Percentiles rank a stretch among this genome's conserved stretches.
These are phyloP conservation scores for Saccharomycopsis oosterbeekiorum DNA, from an alignment of 805 yeast species.

Conservation along the genomic window DNA sequence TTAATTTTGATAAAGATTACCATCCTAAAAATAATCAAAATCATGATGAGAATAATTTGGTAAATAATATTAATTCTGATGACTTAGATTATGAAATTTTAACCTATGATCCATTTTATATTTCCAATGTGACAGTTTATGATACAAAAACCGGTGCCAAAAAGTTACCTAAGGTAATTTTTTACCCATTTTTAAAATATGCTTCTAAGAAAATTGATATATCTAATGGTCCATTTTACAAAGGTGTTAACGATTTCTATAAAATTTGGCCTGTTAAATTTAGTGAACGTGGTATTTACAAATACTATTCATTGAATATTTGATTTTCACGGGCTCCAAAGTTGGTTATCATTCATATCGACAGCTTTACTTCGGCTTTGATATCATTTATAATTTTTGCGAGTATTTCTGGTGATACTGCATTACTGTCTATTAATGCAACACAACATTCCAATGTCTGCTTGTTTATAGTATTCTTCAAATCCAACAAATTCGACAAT, in stretches of 20 bases:
- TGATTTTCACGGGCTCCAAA: background rate
- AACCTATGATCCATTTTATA: constrained; percentile 16
- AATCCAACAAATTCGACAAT: background rate
- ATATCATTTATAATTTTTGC: background rate
- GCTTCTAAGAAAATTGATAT: constrained; percentile 46
- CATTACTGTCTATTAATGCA: background rate
- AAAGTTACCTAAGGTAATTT: constrained; percentile 34
- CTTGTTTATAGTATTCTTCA: background rate
- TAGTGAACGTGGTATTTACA: constrained; percentile 42
- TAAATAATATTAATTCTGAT: background rate
- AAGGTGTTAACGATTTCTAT: constrained; percentile 26
- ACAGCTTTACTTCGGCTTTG: background rate
- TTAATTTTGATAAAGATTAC: constrained; percentile 28
- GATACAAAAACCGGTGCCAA: constrained; percentile 47
- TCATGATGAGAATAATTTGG: constrained; percentile 27
- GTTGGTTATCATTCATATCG: background rate
- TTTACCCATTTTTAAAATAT: constrained; percentile 42
- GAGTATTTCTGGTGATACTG: background rate
- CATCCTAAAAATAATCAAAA: constrained; percentile 19
- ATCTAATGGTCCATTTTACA: constrained; percentile 40
- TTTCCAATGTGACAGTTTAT: constrained; percentile 24
- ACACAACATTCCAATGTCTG: background rate
- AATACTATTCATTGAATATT: constrained; percentile 40
- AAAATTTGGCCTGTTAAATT: constrained; percentile 45
- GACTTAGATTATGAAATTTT: constrained; percentile 17